Evolutionary conservation across 495 filamentous ascomycete species (phyloP).

Genomic region (Sporormia fimetaria): DNA sequence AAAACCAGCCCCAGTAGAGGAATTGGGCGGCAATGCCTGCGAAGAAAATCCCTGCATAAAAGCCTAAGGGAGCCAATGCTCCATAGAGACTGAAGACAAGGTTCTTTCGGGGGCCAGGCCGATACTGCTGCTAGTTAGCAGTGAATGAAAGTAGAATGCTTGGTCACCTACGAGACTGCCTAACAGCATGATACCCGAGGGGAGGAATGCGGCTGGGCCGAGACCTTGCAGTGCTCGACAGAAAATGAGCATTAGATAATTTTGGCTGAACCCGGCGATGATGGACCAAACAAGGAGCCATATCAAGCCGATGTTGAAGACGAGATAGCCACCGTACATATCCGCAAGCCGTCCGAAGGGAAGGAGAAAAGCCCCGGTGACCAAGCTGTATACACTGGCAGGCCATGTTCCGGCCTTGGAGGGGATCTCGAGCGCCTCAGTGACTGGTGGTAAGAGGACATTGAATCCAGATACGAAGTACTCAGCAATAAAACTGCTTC

Average conservation of each 20-base stretch:
- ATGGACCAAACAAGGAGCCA: constrained; percentile 69
- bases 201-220: constrained; percentile 66
- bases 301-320: constrained; percentile 54
- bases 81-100: constrained; percentile 74
- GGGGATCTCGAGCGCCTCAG: constrained; percentile 53
- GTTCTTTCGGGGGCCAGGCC: constrained; percentile 79
- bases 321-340: constrained; percentile 55
- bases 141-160: background rate
- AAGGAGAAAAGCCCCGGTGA: constrained; percentile 61
- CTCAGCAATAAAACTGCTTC: constrained; percentile 66
- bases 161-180: constrained; percentile 43
- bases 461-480: constrained; percentile 85
- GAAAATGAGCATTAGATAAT: constrained; percentile 60
- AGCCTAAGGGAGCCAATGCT: constrained; percentile 63
- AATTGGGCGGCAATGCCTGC: constrained; percentile 59
- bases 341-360: constrained; percentile 64
- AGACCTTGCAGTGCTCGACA: constrained; percentile 71
- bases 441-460: constrained; percentile 61
- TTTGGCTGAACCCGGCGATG: constrained; percentile 58
- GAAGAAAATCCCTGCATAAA: constrained; percentile 73
- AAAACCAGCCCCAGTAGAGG: constrained; percentile 64
- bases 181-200: constrained; percentile 66
- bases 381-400: constrained; percentile 63
- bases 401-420: constrained; percentile 62
- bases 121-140: constrained; percentile 38